phyloP scores from a whole-genome alignment of 1,284 basidiomycete species.

The Irpex rosettiformis region DNA sequence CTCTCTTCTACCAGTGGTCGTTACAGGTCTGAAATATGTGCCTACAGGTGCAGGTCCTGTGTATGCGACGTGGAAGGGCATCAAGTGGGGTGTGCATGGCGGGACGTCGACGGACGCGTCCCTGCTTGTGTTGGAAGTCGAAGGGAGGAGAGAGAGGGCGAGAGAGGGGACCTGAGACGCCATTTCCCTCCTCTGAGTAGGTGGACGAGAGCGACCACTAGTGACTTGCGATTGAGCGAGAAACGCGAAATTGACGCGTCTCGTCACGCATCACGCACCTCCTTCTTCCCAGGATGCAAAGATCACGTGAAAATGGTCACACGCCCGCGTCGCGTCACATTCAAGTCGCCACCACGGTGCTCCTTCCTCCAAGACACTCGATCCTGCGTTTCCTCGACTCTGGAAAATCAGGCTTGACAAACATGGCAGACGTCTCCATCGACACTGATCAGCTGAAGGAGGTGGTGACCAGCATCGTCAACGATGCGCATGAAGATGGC shows the following conservation, averaged over 20 bases:
- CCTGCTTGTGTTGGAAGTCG: neutral
- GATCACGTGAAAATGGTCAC: neutral
- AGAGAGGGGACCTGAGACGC: neutral
- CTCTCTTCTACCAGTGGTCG: neutral
- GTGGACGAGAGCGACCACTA: too few relatives aligned
- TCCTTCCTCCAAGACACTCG: neutral
- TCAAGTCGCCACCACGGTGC: neutral
- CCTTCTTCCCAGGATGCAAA: neutral
- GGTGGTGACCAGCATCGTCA: neutral
- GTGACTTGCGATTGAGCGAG: too few relatives aligned
- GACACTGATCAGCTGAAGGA: neutral
- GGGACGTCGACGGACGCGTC: too few relatives aligned
- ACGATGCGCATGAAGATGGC: neutral
- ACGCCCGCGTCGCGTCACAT: neutral
- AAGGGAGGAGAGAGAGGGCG: neutral
- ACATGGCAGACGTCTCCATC: neutral
- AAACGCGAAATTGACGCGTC: too few relatives aligned
- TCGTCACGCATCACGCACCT: neutral
- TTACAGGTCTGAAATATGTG: conserved; percentile 57
- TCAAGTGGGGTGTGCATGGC: conserved; percentile 53
- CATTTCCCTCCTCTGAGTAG: too few relatives aligned
- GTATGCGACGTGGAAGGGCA: conserved; percentile 78
- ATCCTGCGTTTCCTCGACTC: too few relatives aligned
- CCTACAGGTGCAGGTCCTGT: conserved; percentile 68
- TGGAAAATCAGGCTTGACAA: too few relatives aligned